Evolutionary conservation across 768 basidiomycete species (phyloP).

Genomic region (Trametopsis cervina): DNA sequence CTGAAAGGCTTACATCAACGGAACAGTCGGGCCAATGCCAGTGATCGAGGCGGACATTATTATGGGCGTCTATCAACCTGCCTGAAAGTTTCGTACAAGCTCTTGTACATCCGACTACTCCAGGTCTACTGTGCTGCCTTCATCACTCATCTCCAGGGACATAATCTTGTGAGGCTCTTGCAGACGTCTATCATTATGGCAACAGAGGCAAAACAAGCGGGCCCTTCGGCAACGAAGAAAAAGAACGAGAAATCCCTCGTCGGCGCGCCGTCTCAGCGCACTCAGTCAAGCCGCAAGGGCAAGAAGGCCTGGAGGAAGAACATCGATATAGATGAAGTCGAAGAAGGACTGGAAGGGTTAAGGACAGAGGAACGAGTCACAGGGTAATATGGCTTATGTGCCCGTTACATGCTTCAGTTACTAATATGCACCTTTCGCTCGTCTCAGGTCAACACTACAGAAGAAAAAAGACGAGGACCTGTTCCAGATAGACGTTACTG

Average conservation of each 20-base stretch:
- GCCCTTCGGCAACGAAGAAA: not conserved
- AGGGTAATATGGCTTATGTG: constrained; percentile 51
- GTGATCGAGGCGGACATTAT: not conserved
- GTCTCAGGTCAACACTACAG: constrained; percentile 53
- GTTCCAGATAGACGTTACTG: constrained; percentile 74
- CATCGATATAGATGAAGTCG: constrained; percentile 76
- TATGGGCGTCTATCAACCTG: not conserved
- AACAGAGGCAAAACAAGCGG: not conserved
- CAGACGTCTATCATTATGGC: not conserved
- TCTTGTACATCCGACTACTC: not conserved
- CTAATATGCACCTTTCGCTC: not conserved
- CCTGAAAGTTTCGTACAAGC: not conserved
- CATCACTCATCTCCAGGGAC: not conserved
- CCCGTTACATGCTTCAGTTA: not conserved
- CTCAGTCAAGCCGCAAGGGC: constrained; percentile 79
- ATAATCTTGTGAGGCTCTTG: too few species aligned
- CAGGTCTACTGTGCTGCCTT: not conserved
- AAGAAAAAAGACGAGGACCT: constrained; percentile 66
- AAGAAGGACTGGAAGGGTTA: constrained; percentile 65
- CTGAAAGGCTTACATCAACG: too few species aligned
- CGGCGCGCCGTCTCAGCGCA: constrained; percentile 55
- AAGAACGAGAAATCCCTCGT: constrained; percentile 16
- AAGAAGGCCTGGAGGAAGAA: constrained; percentile 94
- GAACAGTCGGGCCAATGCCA: too few species aligned
- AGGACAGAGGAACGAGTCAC: constrained; percentile 75